These are phyloP conservation scores for Huntiella omanensis DNA, from an alignment of 2,329 filamentous ascomycete genomes.

Conservation along the genomic window DNA sequence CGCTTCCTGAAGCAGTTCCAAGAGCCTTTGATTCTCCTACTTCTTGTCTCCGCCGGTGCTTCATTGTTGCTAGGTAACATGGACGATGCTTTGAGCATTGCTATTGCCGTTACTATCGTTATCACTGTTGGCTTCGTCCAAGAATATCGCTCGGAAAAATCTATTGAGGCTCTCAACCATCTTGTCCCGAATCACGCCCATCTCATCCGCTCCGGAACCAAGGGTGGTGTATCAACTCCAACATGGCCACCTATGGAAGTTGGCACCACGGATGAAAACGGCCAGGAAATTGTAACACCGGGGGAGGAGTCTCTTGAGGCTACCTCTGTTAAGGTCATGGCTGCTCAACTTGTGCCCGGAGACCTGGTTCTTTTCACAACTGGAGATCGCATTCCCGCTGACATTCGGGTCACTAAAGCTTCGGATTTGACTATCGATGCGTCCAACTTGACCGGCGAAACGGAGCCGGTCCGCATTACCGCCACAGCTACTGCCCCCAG, in stretches of 20 bases:
- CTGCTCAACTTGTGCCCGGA: conserved; percentile 71
- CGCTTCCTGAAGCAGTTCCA: conserved; percentile 94
- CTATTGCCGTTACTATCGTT: conserved; percentile 89
- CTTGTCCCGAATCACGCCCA: conserved; percentile 91
- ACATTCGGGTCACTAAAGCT: conserved; percentile 82
- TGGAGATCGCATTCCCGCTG: conserved; percentile 87
- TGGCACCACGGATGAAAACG: conserved; percentile 20
- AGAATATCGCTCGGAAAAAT: conserved; percentile 95
- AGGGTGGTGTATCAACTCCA: conserved; percentile 19
- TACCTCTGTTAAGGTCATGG: conserved; percentile 68
- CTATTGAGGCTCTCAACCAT: conserved; percentile 82
- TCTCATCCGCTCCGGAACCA: conserved; percentile 46
- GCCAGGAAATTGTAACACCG: conserved; percentile 35
- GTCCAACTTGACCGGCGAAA: conserved; percentile 92
- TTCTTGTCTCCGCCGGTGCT: conserved; percentile 71
- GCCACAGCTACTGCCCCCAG: conserved; percentile 31
- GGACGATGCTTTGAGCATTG: conserved; percentile 90
- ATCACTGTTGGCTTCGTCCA: conserved; percentile 92
- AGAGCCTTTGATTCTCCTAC: conserved; percentile 81
- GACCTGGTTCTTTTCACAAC: conserved; percentile 89
- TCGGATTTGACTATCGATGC: conserved; percentile 86
- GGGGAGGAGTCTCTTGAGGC: conserved; percentile 47
- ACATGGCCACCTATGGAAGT: conserved; percentile 27
- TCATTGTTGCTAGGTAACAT: conserved; percentile 83
- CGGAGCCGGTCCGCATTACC: conserved; percentile 72